These are phyloP conservation scores for Suillus clintonianus DNA, from an alignment of 768 basidiomycete species.

Conservation along the genomic window DNA sequence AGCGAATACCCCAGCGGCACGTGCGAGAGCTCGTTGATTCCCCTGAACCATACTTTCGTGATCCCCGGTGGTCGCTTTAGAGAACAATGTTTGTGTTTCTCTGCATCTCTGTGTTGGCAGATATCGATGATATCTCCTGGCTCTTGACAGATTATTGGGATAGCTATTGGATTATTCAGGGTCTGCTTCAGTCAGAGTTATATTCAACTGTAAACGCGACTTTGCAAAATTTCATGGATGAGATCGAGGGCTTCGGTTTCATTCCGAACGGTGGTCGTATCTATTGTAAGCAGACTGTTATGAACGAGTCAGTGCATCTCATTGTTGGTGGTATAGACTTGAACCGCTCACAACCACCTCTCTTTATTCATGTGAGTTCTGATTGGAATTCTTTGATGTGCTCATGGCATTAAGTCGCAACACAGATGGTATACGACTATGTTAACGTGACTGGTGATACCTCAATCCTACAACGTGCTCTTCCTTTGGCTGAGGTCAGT, in stretches of 20 bases:
- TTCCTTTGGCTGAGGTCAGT: slow-evolving; percentile 81
- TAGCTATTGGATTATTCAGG: slow-evolving; percentile 87
- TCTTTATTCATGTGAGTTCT: slow-evolving; percentile 72
- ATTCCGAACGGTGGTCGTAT: slow-evolving; percentile 94
- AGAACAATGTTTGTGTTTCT: slow-evolving; percentile 67
- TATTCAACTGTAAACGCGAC: slow-evolving; percentile 73
- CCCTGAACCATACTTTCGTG: slow-evolving; percentile 89
- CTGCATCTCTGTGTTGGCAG: background rate
- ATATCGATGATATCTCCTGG: slow-evolving; percentile 3
- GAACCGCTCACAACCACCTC: slow-evolving; percentile 89
- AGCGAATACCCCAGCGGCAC: slow-evolving; percentile 40
- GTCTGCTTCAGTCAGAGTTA: slow-evolving; percentile 80
- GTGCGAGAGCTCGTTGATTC: slow-evolving; percentile 87
- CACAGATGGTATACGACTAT: slow-evolving; percentile 88
- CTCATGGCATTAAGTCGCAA: background rate
- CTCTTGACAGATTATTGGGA: slow-evolving; percentile 53
- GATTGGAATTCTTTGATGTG: background rate
- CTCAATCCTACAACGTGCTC: slow-evolving; percentile 71
- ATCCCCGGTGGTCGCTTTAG: slow-evolving; percentile 87
- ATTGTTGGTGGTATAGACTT: slow-evolving; percentile 50
- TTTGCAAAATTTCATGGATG: slow-evolving; percentile 94
- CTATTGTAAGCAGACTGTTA: slow-evolving; percentile 58
- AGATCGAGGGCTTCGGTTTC: slow-evolving; percentile 81
- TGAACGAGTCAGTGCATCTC: background rate
- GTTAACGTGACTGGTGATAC: slow-evolving; percentile 70